Evolutionary conservation across 768 basidiomycete species (phyloP), one percentile per base, ranked within the genome.

Genomic region (Serpula lacrymans): DNA sequence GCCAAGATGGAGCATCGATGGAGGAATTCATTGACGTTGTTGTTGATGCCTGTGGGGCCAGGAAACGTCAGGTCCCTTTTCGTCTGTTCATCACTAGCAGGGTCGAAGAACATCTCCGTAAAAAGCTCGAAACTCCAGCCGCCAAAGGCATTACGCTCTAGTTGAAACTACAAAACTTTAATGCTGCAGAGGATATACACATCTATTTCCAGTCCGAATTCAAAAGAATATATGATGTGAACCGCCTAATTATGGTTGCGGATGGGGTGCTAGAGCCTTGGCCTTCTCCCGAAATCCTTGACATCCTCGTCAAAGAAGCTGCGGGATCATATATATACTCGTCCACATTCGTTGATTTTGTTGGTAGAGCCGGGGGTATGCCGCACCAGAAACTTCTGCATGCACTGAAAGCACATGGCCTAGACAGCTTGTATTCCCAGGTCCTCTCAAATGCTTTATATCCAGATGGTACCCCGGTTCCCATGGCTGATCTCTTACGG

Each of bases 251-350:
- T 12, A 56, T 56, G 57, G n/a, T n/a, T n/a, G n/a, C n/a, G n/a
- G 16, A 12, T 3, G 30, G 29, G 0, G 34, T 44, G 5, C 48
- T 53, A 13, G 45, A 49, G 10, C 49, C 51, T 6, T 60, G 58
- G 58, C 58, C 58, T 5, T 47, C 55, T 2, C 36, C 39, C 1
- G 47, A 48, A 13, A 50, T 49, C n/a, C 40, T 58, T 4, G 49
- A 54, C n/a, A 40, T 33, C 10, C 44, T 46, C 9, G 49, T 60
- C 10, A 22, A 41, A 4, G 48, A 50, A 23, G 44, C 58, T 0
- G 43, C 47, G 0, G 52, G 58, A 1, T 46, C 57, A 8, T 62
- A 60, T 32, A 54, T 59, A 8, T 57, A 56, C 33, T 48, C 59
- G 2, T 24, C 58, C 17, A 57, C 60, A 1, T 51, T 60, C 7